Evolutionary conservation across 2,329 filamentous ascomycete species (phyloP), one percentile per base, ranked within the genome.

Genomic region (Colletotrichum eleusines): DNA sequence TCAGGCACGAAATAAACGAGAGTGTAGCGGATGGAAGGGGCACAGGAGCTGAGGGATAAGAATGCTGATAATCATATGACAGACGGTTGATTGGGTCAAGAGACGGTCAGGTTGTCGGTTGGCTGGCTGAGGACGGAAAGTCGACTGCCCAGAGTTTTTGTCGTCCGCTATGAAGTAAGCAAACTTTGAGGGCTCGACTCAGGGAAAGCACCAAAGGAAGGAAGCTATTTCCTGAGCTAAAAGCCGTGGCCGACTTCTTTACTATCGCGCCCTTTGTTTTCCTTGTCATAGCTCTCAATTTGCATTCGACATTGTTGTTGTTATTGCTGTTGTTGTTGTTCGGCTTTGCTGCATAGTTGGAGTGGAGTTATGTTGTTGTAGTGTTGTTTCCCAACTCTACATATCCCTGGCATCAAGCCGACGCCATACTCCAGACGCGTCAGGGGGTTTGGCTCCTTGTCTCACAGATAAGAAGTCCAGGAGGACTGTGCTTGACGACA

Each of bases 371-470:
- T 64, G 60, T 44, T 51, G 26, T 51, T 51, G 33, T 58, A 23
- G 16, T 59, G 53, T 42, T 42, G 51, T 44, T 46, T 57, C 51
- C 26, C 23, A 61, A 70, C 28, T n/a, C 20, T 50, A 70, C 63
- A 33, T 57, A 70, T 70, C 67, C 67, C 66, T 69, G 62, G 31
- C 61, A 44, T 46, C 40, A 40, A 70, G 46, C 50, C 61, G 35
- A 33, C 40, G 33, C 44, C 42, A 48, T 26, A 48, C 54, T 50
- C 33, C 20, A 42, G 50, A 61, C 63, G 50, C 54, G 40, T 61
- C 16, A 26, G 20, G 12, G 23, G 11, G 31, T 14, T 26, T 53
- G 26, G 18, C 16, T 31, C 20, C 33, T 40, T 58, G 33, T 55
- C 40, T n/a, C 35, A 28, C 53, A 28, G 31, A 28, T 38, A 23